A percentile compares a stretch with the other conserved stretches of the same genome.
phyloP scores from a whole-genome alignment of 164 flowering plant genomes.

The Umbilicus rupestris region DNA sequence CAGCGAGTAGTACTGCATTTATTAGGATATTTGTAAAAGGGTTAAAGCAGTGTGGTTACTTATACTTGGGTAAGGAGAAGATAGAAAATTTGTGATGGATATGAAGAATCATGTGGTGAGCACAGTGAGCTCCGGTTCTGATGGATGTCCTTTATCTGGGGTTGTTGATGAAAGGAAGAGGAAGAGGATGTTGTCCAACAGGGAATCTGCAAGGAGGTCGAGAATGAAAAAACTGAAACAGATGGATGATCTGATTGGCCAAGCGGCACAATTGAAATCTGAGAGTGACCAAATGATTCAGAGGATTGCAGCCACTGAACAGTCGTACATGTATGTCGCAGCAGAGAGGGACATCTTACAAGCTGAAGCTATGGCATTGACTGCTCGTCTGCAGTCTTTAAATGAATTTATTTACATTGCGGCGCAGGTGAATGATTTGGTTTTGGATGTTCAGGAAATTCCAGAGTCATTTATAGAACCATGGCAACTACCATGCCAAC shows the following conservation, averaged over 20 bases:
- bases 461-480: constrained; percentile 29
- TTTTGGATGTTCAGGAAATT: constrained; percentile 30
- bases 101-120: constrained; percentile 10
- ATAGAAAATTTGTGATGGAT: constrained; percentile 13
- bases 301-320: constrained; percentile 11
- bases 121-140: constrained; percentile 2
- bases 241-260: constrained; percentile 7
- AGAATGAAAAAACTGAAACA: constrained; percentile 6
- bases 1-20: too few relatives aligned
- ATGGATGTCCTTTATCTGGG: constrained; percentile 8
- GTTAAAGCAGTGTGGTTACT: neutral
- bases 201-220: constrained; percentile 10
- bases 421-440: constrained; percentile 29
- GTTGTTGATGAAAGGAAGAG: constrained; percentile 1
- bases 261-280: neutral
- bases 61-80: neutral
- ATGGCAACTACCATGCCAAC: constrained; percentile 33
- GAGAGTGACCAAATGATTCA: constrained; percentile 4
- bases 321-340: constrained; percentile 19
- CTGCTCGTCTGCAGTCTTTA: constrained; percentile 32
- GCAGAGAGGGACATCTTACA: constrained; percentile 35
- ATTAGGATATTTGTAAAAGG: neutral
- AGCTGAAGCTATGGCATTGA: constrained; percentile 39
- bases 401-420: constrained; percentile 34
- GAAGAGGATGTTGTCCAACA: constrained; percentile 10